Base-by-base conservation (phyloP, 2,329 filamentous ascomycete species). In the Cucurbitaria berberidis region DNA sequence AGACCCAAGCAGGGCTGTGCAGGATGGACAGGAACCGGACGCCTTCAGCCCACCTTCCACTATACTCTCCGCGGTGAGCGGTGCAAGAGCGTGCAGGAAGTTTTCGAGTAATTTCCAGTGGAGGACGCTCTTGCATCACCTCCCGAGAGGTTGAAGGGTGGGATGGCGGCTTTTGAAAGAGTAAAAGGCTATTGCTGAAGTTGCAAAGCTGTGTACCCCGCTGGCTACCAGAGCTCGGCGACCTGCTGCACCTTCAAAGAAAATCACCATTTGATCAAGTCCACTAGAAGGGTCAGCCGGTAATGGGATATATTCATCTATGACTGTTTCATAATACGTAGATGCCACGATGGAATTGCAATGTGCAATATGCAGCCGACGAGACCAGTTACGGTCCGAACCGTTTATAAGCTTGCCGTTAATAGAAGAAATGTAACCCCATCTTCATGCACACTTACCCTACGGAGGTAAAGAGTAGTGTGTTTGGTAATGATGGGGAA, bases 401-500 rank as follows among this genome's bases (percentile, higher is more conserved):
- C 8, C 2, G 36, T 4, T 39, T 40, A 26, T 51, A 34, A 57
- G 49, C 48, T 47, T 42, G 36, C 27, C 22, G 39, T 54, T 35
- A 60, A 52, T 52, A 55, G n/a, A 43, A 57, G 55, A 49, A 63
- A 80, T 86, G 82, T 86, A 75, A 78, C 81, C 82, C 78, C 76
- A 78, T 82, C 82, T 86, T 81, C 84, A 87, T 87, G 82, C 84
- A 86, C 83, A 79, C 74, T 77, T 77, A 76, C 79, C 81, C 76
- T 77, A 83, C 74, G 67, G 77, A 52, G 53, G 55, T 75, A 76
- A 70, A 74, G 79, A 77, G 77, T 77, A 75, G 76, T 76, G 81
- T 86, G 84, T 85, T 87, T 88, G 85, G 85, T 88, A 87, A 87
- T 86, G 76, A 79, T 75, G 74, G 72, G 77, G 78, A 63, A 27